Evolutionary conservation across 805 yeast genomes (phyloP).

Genomic region (Komagataella pseudopastoris): DNA sequence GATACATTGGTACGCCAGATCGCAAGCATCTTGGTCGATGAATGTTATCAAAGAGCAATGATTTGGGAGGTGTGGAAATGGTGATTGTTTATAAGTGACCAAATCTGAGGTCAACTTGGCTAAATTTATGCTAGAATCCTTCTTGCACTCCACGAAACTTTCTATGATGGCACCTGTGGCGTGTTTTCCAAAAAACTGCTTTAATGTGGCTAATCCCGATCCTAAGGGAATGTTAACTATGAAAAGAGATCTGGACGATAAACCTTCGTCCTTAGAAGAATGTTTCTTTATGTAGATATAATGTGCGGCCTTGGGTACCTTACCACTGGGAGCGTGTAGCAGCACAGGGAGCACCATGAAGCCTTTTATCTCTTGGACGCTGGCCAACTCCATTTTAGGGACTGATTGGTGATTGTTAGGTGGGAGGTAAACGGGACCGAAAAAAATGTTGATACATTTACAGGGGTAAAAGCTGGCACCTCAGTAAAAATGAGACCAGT

Average conservation of each 20-base stretch:
- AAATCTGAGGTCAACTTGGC: background rate
- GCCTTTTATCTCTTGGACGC: constrained; percentile 38
- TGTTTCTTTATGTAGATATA: constrained; percentile 60
- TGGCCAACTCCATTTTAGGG: background rate
- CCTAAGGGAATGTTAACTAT: constrained; percentile 63
- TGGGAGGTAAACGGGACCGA: background rate
- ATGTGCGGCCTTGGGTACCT: constrained; percentile 22
- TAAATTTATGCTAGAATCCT: background rate
- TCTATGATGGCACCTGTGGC: constrained; percentile 59
- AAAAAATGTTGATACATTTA: background rate
- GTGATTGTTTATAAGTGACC: background rate
- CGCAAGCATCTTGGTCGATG: constrained; percentile 55
- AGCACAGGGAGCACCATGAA: constrained; percentile 36
- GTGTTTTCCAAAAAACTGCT: constrained; percentile 40
- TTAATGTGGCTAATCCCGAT: constrained; percentile 37
- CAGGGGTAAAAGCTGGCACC: background rate
- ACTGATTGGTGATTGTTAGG: background rate
- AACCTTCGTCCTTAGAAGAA: constrained; percentile 20
- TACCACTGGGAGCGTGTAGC: constrained; percentile 19
- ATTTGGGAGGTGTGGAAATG: constrained; percentile 1
- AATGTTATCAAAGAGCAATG: constrained; percentile 56
- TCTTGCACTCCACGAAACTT: constrained; percentile 2
- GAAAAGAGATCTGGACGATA: constrained; percentile 48
- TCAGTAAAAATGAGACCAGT: background rate
- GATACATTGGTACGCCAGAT: constrained; percentile 51